These are phyloP conservation scores for Skeletonema menzelii DNA, from an alignment of 108 stramenopile species.

Conservation along the genomic window DNA sequence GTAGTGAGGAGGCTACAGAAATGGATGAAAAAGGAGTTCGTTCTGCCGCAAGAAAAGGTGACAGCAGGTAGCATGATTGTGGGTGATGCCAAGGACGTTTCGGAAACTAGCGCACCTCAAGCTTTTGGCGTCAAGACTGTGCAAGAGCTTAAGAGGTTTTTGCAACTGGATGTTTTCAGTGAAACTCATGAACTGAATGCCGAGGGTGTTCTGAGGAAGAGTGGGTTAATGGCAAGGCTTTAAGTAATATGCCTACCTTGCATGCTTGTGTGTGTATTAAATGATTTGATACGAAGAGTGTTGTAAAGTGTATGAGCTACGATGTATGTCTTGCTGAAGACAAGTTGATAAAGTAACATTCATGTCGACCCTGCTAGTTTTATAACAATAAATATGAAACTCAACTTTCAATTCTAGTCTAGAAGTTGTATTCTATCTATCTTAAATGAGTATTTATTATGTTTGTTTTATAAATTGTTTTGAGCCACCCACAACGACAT, in stretches of 20 bases:
- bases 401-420: neutral
- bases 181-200: constrained; percentile 25
- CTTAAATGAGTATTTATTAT: neutral
- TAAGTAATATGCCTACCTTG: neutral
- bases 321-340: neutral
- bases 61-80: constrained; percentile 25
- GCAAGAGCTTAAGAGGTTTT: constrained; percentile 37
- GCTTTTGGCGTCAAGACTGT: constrained; percentile 43
- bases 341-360: neutral
- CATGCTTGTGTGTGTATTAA: neutral
- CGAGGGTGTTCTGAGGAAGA: constrained; percentile 25
- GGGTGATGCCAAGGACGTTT: constrained; percentile 35
- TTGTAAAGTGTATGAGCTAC: neutral
- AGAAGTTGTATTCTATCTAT: neutral
- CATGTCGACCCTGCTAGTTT: neutral
- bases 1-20: constrained; percentile 48
- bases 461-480: neutral
- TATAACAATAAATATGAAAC: neutral
- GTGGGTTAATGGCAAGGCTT: constrained; percentile 45
- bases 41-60: constrained; percentile 22
- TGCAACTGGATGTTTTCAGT: constrained; percentile 47
- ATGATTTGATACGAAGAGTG: neutral
- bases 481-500: constrained; percentile 17
- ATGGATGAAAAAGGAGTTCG: constrained; percentile 58
- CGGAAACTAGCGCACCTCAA: constrained; percentile 47